phyloP scores from a whole-genome alignment of 164 flowering plant species.

The Berberis vulgaris region DNA sequence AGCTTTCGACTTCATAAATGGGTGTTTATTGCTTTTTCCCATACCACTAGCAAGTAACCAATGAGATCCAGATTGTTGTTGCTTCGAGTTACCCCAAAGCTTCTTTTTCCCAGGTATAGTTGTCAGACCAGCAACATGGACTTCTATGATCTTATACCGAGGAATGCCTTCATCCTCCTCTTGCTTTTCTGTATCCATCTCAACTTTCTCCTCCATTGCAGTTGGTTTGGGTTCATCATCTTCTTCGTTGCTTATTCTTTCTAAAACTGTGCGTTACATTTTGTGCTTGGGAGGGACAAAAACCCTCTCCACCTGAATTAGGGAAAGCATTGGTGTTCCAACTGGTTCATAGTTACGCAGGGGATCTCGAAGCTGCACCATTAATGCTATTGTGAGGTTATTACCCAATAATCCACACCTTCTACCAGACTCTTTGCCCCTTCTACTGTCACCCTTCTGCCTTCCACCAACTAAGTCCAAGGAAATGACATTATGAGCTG shows the following conservation, averaged over 20 bases:
- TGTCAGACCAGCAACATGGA: constrained; percentile 64
- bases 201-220: constrained; percentile 15
- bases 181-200: constrained; percentile 25
- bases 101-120: constrained; percentile 32
- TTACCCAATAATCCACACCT: constrained; percentile 81
- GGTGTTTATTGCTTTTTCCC: constrained; percentile 62
- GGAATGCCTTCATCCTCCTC: constrained; percentile 37
- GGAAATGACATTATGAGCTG: constrained; percentile 78
- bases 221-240: constrained; percentile 34
- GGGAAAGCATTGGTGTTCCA: constrained; percentile 93
- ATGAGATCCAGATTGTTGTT: constrained; percentile 82
- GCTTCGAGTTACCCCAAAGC: constrained; percentile 40
- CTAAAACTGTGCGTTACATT: constrained; percentile 53
- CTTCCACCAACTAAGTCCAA: constrained; percentile 38
- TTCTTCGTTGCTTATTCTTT: constrained; percentile 22
- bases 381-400: constrained; percentile 80
- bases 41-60: constrained; percentile 86
- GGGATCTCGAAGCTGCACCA: constrained; percentile 96
- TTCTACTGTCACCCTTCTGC: constrained; percentile 39
- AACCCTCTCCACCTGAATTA: constrained; percentile 85
- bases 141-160: constrained; percentile 49
- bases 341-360: constrained; percentile 86
- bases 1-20: constrained; percentile 47
- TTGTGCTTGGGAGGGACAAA: constrained; percentile 78
- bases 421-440: constrained; percentile 43